Conservation (phyloP, 225 moss, liverwort and hornwort species). For the Physcomitrium patens region DNA sequence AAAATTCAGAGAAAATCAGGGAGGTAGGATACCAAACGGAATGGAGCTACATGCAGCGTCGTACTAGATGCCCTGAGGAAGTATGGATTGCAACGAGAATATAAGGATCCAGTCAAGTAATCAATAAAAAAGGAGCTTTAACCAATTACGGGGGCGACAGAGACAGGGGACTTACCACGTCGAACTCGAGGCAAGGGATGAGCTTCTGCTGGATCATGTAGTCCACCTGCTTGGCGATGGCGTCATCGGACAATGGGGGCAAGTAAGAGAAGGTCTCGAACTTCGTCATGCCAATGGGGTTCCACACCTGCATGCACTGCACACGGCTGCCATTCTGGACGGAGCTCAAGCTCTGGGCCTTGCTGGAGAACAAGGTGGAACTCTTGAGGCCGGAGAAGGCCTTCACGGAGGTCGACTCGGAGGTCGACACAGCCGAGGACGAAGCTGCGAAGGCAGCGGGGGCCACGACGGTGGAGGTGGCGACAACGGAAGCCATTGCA, state of each 20-base stretch:
- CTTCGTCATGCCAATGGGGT: constrained; percentile 28
- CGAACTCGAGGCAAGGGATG: constrained; percentile 59
- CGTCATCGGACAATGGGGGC: constrained; percentile 28
- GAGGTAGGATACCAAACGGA: too few species aligned
- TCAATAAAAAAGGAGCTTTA: too few species aligned
- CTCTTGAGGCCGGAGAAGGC: constrained; percentile 37
- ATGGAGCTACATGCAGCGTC: not conserved
- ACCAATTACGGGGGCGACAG: too few species aligned
- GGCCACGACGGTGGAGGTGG: constrained; percentile 19
- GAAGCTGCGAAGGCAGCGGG: constrained; percentile 27
- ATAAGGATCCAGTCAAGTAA: too few species aligned
- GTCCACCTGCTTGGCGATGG: constrained; percentile 49
- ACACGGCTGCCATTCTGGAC: constrained; percentile 39
- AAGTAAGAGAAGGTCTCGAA: constrained; percentile 57
- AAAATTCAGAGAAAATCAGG: not conserved
- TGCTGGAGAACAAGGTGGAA: constrained; percentile 22
- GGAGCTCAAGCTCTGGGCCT: constrained; percentile 14
- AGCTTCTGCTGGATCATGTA: constrained; percentile 31
- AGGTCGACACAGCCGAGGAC: not conserved
- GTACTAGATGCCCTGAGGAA: too few species aligned
- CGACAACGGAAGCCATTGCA: constrained; percentile 31
- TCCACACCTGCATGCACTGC: constrained; percentile 52
- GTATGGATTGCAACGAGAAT: too few species aligned
- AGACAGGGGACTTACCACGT: constrained; percentile 7
- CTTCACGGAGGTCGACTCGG: constrained; percentile 28